These are phyloP conservation scores for Populus tomentosa DNA, from an alignment of 441 rosid genomes.

Conservation along the genomic window DNA sequence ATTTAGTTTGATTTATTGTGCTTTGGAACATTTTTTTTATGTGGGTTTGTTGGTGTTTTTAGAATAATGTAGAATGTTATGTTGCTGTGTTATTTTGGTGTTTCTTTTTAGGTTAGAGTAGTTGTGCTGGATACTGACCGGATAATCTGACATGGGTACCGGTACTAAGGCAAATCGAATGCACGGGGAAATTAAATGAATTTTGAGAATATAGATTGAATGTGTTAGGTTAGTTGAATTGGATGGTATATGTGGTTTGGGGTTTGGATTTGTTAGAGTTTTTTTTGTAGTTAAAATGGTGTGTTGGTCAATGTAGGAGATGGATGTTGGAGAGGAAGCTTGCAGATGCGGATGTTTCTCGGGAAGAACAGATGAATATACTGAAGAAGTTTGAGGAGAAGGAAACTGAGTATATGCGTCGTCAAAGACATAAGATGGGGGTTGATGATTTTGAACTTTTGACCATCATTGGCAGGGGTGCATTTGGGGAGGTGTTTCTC, in stretches of 20 bases:
- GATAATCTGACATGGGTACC: background rate
- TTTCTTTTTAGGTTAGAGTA: background rate
- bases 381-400: constrained; percentile 71
- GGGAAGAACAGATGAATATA: constrained; percentile 69
- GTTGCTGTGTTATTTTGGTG: background rate
- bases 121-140: background rate
- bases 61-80: background rate
- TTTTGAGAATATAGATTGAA: background rate
- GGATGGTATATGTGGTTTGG: background rate
- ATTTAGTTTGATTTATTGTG: background rate
- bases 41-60: background rate
- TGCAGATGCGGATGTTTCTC: constrained; percentile 69
- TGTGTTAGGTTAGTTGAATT: background rate
- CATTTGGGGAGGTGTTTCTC: constrained; percentile 68
- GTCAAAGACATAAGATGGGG: constrained; percentile 55
- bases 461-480: constrained; percentile 85
- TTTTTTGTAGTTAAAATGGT: background rate
- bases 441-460: constrained; percentile 40
- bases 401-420: constrained; percentile 85
- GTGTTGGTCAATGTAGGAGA: constrained; percentile 36
- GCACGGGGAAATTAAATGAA: background rate
- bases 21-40: background rate
- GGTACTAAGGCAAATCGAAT: background rate
- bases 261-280: background rate
- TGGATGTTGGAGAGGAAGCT: constrained; percentile 60